Percentiles rank a stretch among this genome's conserved stretches.
phyloP scores from a whole-genome alignment of 148 eudicot genomes.

The Hydrangea macrophylla region DNA sequence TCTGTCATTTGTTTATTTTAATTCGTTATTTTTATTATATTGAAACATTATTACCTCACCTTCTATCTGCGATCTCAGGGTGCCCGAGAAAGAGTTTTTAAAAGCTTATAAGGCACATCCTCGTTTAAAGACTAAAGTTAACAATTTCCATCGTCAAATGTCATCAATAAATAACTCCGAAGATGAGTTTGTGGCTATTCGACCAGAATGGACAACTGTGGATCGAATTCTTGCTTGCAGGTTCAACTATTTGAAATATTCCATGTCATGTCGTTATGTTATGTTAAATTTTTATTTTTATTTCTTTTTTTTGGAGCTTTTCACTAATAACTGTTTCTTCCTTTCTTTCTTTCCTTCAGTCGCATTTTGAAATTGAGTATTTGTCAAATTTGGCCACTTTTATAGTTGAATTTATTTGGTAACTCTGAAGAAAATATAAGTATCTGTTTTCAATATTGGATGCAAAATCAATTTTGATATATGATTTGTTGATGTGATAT shows the following conservation, averaged over 20 bases:
- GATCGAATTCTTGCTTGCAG: slow-evolving; percentile 96
- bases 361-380: neutral
- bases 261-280: neutral
- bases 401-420: slow-evolving; percentile 10
- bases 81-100: slow-evolving; percentile 77
- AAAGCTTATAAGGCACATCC: slow-evolving; percentile 89
- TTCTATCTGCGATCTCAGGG: slow-evolving; percentile 48
- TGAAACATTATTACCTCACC: slow-evolving; percentile 5
- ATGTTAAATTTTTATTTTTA: neutral
- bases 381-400: neutral
- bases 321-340: neutral
- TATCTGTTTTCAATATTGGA: no score
- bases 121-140: slow-evolving; percentile 84
- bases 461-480: no score
- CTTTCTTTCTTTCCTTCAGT: neutral
- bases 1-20: no score
- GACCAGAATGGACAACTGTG: slow-evolving; percentile 96
- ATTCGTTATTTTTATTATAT: slow-evolving; percentile 1
- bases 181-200: slow-evolving; percentile 80
- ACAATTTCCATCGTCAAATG: slow-evolving; percentile 75
- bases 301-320: neutral
- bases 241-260: slow-evolving; percentile 29
- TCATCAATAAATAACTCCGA: slow-evolving; percentile 57
- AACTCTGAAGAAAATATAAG: no score
- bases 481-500: no score